Base-by-base conservation (phyloP, 345 rosid species). In the Gossypium bickii region DNA sequence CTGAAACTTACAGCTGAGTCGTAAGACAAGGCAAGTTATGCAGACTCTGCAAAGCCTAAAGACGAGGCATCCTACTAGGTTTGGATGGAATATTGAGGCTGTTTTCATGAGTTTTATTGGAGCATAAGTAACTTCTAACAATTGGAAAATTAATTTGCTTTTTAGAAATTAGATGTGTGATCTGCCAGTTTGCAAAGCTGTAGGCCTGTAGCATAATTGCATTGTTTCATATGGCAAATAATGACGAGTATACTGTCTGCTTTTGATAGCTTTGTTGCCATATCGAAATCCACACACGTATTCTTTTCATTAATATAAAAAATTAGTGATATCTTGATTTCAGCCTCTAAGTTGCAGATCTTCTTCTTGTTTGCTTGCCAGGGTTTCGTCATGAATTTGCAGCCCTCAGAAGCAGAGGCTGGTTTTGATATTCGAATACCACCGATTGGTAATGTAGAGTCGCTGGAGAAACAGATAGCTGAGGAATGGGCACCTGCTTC, bases 321-420 rank as follows among this genome's bases (percentile, higher is more conserved):
- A 20, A 18, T 20, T 56, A 18, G 61, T 56, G 61, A 56, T 56
- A 18, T 13, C 12, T 67, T 47, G 41, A 47, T 67, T 3, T 24
- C 57, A 7, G 75, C 18, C 75, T 58, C 62, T 60, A 74, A 63
- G 15, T 17, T 51, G 73, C 20, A 44, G 17, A 25, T 49, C 57
- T 59, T 34, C 74, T 82, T 82, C 9, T 65, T 17, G 67, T 74
- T 41, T 52, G 65, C 62, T 62, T 78, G 48, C 68, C 81, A 94
- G 97, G 99, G 98, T 27, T 95, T 90, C 67, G 91, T 91, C 69
- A 93, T 95, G 99, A 95, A 93, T 74, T 83, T 93, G 86, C 98
- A 93, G 79, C 99, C 99, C 45, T 95, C 98, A n/a, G 98, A 93
- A 82, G 97, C 97, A 49, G 96, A 90, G 88, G 98, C 98, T 69